Evolutionary conservation across 768 basidiomycete genomes (phyloP).

Genomic region (Astraeus odoratus): DNA sequence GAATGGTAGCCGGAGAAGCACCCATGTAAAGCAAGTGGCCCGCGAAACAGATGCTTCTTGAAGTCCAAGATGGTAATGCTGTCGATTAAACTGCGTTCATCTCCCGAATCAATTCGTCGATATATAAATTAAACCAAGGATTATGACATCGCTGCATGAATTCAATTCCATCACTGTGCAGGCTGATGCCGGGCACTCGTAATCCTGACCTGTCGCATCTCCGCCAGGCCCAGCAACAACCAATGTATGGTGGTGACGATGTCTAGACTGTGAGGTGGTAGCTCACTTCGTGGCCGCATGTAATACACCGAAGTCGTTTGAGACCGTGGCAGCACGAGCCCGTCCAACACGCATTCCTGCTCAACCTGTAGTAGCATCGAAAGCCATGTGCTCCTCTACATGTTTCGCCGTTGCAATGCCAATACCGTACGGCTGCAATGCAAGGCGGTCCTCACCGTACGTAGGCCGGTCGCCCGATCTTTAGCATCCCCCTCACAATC

Average conservation of each 20-base stretch:
- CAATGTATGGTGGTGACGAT: not conserved
- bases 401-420: constrained; percentile 94
- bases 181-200: constrained; percentile 83
- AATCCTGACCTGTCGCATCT: constrained; percentile 41
- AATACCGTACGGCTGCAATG: constrained; percentile 70
- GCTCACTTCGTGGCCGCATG: constrained; percentile 83
- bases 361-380: constrained; percentile 87
- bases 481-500: constrained; percentile 89
- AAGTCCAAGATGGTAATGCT: constrained; percentile 82
- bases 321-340: not conserved
- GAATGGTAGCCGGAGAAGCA: too few relatives aligned
- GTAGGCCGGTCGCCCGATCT: constrained; percentile 91
- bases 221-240: not conserved
- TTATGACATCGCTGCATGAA: constrained; percentile 88
- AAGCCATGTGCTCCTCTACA: constrained; percentile 91
- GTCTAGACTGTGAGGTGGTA: not conserved
- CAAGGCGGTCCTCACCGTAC: constrained; percentile 73
- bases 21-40: constrained; percentile 32
- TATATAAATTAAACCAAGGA: constrained; percentile 36
- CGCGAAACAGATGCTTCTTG: constrained; percentile 83
- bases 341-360: not conserved
- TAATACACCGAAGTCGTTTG: constrained; percentile 81
- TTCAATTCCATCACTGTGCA: constrained; percentile 90
- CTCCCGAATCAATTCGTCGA: not conserved
- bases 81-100: constrained; percentile 65